Base-by-base conservation (phyloP, 2,329 filamentous ascomycete species). In the Rhexocercosporidium sp. region DNA sequence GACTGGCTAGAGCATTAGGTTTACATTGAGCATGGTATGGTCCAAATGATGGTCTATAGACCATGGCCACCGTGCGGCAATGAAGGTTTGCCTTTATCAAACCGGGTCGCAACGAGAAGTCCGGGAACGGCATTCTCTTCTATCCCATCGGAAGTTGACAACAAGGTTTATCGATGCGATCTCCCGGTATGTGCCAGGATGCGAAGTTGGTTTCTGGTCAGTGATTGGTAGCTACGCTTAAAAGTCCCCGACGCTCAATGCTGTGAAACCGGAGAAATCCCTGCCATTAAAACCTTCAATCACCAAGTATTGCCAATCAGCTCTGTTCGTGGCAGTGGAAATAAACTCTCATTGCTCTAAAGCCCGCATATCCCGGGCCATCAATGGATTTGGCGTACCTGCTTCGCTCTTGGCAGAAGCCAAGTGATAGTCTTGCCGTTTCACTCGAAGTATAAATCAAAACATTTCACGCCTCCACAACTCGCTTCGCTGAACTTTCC, bases 401-500 rank as follows among this genome's bases (percentile, higher is more conserved):
- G 7, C 29, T 22, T 37, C 7, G 7, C n/a, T 22, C 18, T 37
- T 37, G 41, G 41, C 41, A 44, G 3, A 12, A 22, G 34, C 34
- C n/a, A 25, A 18, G 31, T 41, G n/a, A 7, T 20, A 7, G 34
- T 18, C 54, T 22, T 34, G 34, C 5, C n/a, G 54, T 57, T 57
- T 57, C 54, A 57, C 20, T 41, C 3, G 31, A 20, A 39, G 31
- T 41, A 11, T 16, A 22, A 57, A 57, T 57, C 54, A 57, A 57
- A 57, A 57, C 54, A 57, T 16, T 41, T 25, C 18, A 22, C 54
- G 34, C 54, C 31, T 39, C 54, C n/a, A 27, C 34, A 3, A 11
- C 54, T 57, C 54, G 54, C 54, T 57, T 57, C 12, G 31, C 54
- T 39, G 54, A 57, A 57, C 31, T 37, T 57, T 57, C 54, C 34